Conservation (phyloP, 192 early-diverging fungal genomes). For the Dispira parvispora region DNA sequence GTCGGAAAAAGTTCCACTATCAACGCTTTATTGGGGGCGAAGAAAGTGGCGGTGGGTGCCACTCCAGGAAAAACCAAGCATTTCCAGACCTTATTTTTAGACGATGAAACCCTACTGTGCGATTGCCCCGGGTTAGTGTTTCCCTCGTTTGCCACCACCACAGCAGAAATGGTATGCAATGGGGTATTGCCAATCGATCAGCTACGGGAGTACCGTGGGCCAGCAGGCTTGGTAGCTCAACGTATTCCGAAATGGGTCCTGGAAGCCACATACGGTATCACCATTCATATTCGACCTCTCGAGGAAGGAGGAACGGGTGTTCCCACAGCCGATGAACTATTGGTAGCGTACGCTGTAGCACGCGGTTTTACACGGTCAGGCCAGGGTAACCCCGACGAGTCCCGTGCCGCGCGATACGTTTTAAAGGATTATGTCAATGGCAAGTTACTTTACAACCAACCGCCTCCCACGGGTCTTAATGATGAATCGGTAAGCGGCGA, state of each 20-base stretch:
- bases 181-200: slow-evolving; percentile 99
- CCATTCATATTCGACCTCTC: slow-evolving; percentile 49
- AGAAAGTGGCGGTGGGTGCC: slow-evolving; percentile 84
- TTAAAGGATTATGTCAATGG: slow-evolving; percentile 97
- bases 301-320: slow-evolving; percentile 62
- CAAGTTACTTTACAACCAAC: slow-evolving; percentile 77
- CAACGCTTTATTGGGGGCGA: slow-evolving; percentile 89
- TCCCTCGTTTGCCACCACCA: slow-evolving; percentile 94
- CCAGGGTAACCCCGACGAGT: slow-evolving; percentile 96
- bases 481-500: slow-evolving; percentile 14
- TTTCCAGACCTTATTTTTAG: slow-evolving; percentile 96
- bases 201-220: slow-evolving; percentile 84
- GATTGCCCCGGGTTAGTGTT: slow-evolving; percentile 99
- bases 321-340: slow-evolving; percentile 81
- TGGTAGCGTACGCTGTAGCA: slow-evolving; percentile 80
- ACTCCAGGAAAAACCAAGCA: slow-evolving; percentile 99
- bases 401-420: slow-evolving; percentile 87
- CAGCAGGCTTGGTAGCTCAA: slow-evolving; percentile 57
- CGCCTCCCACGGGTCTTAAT: slow-evolving; percentile 43
- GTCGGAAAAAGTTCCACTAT: slow-evolving; percentile 98
- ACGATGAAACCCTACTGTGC: slow-evolving; percentile 70
- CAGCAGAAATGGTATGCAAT: slow-evolving; percentile 97
- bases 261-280: slow-evolving; percentile 86
- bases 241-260: slow-evolving; percentile 76
- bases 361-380: slow-evolving; percentile 79